Evolutionary conservation across 768 basidiomycete genomes (phyloP).

Genomic region (Pisolithus orientalis): DNA sequence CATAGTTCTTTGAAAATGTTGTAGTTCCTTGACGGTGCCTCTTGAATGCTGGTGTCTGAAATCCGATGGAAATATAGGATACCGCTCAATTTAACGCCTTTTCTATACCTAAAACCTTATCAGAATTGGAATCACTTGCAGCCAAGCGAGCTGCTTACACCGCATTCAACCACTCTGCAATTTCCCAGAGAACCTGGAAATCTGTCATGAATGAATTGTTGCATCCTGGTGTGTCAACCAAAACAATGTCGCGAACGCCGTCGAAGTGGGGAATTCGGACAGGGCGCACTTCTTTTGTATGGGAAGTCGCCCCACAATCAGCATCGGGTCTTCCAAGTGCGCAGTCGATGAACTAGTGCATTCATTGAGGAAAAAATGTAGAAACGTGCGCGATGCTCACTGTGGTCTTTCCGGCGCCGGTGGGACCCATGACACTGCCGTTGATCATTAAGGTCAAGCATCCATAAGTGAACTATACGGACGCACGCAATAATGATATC

Average conservation of each 20-base stretch:
- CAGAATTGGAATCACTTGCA: not conserved
- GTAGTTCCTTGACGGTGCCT: conserved; percentile 23
- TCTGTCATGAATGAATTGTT: conserved; percentile 15
- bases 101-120: conserved; percentile 16
- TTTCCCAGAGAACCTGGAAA: not conserved
- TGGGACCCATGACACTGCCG: not conserved
- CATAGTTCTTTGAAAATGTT: conserved; percentile 22
- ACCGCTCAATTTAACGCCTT: conserved; percentile 5
- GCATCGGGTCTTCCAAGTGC: not conserved
- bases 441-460: not conserved
- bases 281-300: not conserved
- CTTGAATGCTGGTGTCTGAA: conserved; percentile 15
- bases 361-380: not conserved
- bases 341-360: not conserved
- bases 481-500: conserved; percentile 1
- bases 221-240: conserved; percentile 16
- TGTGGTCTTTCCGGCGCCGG: not conserved
- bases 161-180: conserved; percentile 21
- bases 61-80: conserved; percentile 21
- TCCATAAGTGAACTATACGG: not conserved
- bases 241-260: conserved; percentile 9
- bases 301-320: conserved; percentile 4
- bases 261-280: conserved; percentile 10
- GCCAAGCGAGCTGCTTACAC: conserved; percentile 12
- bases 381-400: not conserved